Conservation (phyloP, 371 early-diverging fungal genomes). For the Mucor sp. region DNA sequence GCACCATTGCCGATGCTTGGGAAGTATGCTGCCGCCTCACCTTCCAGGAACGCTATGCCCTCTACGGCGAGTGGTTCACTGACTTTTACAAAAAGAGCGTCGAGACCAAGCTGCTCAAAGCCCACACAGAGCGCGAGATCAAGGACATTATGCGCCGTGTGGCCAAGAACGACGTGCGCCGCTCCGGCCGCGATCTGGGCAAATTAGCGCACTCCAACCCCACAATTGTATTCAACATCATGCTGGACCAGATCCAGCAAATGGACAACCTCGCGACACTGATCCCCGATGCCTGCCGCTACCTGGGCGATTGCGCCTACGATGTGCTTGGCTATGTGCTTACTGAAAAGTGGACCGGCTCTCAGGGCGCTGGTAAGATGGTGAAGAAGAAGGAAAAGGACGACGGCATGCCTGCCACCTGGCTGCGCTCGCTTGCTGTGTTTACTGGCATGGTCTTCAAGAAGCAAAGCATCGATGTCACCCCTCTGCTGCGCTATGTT, state of each 20-base stretch:
- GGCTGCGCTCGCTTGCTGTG: conserved; percentile 66
- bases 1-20: conserved; percentile 80
- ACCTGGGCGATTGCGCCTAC: conserved; percentile 81
- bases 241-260: conserved; percentile 78
- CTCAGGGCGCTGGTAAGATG: conserved; percentile 43
- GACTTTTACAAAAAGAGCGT: conserved; percentile 56
- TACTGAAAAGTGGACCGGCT: conserved; percentile 69
- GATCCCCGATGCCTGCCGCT: conserved; percentile 87
- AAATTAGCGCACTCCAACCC: conserved; percentile 86
- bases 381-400: conserved; percentile 58
- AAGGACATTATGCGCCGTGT: conserved; percentile 76
- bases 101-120: conserved; percentile 51
- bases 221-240: conserved; percentile 70
- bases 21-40: conserved; percentile 64
- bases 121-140: conserved; percentile 59
- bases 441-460: conserved; percentile 76
- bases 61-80: conserved; percentile 86
- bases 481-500: conserved; percentile 68
- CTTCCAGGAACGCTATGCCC: conserved; percentile 66
- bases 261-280: conserved; percentile 86
- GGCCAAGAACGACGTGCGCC: conserved; percentile 79
- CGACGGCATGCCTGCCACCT: conserved; percentile 52
- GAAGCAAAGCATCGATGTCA: conserved; percentile 70
- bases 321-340: conserved; percentile 81
- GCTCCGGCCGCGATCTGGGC: conserved; percentile 82